Evolutionary conservation across 495 filamentous ascomycete genomes (phyloP).

Genomic region (Letharia lupina): DNA sequence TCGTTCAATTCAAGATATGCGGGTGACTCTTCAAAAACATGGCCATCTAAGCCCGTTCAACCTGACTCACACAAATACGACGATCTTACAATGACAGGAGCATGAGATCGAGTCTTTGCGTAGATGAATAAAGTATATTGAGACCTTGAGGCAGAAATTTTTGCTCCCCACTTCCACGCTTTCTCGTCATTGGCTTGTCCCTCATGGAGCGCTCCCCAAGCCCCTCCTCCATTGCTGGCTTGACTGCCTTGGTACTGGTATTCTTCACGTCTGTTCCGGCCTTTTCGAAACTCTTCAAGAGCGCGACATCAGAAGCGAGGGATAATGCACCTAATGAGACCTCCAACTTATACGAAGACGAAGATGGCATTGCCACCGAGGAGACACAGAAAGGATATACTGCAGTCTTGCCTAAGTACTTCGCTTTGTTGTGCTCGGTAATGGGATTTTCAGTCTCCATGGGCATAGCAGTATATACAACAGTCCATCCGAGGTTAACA

Average conservation of each 20-base stretch:
- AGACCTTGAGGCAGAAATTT: too few relatives aligned
- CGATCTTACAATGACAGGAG: background rate
- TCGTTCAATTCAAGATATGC: too few relatives aligned
- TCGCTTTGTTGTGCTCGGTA: slow-evolving; percentile 37
- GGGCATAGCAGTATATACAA: slow-evolving; percentile 35
- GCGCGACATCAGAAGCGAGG: slow-evolving; percentile 3
- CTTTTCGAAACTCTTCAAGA: background rate
- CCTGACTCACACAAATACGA: background rate
- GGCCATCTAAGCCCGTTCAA: background rate
- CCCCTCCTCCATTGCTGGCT: background rate
- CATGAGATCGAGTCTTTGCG: background rate
- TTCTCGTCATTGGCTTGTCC: background rate
- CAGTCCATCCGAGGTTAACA: slow-evolving; percentile 24
- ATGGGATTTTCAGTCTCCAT: slow-evolving; percentile 41
- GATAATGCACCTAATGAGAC: background rate
- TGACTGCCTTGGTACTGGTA: slow-evolving; percentile 1
- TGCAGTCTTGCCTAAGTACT: slow-evolving; percentile 38
- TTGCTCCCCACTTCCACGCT: background rate
- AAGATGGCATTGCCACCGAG: slow-evolving; percentile 52
- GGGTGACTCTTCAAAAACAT: background rate
- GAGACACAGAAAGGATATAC: slow-evolving; percentile 48
- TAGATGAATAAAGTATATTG: too few relatives aligned
- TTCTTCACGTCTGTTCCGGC: slow-evolving; percentile 5
- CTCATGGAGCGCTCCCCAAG: background rate
- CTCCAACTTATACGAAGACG: slow-evolving; percentile 46